Evolutionary conservation across 257 asterid genomes (phyloP).

Genomic region (Solanum chaucha): DNA sequence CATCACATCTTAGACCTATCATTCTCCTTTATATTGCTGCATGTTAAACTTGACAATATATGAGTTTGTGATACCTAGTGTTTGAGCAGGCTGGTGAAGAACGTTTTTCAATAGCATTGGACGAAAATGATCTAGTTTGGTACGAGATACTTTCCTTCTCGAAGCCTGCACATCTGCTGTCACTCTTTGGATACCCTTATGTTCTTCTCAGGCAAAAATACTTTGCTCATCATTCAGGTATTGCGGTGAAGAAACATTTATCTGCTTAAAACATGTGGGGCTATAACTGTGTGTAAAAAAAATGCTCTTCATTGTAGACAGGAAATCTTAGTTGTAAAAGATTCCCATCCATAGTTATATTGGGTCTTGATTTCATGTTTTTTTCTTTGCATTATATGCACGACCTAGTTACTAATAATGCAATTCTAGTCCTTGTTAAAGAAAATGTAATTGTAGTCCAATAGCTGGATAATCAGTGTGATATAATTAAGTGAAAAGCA

Average conservation of each 20-base stretch:
- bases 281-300: neutral
- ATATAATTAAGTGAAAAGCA: neutral
- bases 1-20: neutral
- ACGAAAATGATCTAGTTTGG: slow-evolving; percentile 80
- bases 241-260: slow-evolving; percentile 54
- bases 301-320: neutral
- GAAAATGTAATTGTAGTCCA: neutral
- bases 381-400: neutral
- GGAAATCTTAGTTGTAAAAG: neutral
- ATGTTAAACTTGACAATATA: neutral
- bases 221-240: slow-evolving; percentile 71
- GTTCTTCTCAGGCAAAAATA: slow-evolving; percentile 65
- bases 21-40: neutral
- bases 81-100: slow-evolving; percentile 89
- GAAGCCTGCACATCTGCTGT: slow-evolving; percentile 67
- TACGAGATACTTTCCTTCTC: slow-evolving; percentile 85
- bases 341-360: neutral
- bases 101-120: slow-evolving; percentile 85
- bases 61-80: neutral
- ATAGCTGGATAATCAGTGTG: neutral
- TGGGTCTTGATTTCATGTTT: neutral
- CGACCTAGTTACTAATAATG: neutral
- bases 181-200: slow-evolving; percentile 69
- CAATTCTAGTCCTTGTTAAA: neutral
- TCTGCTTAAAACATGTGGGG: slow-evolving; percentile 13